Evolutionary conservation across 2,329 filamentous ascomycete species (phyloP).

Genomic region (Talaromyces rugulosus): DNA sequence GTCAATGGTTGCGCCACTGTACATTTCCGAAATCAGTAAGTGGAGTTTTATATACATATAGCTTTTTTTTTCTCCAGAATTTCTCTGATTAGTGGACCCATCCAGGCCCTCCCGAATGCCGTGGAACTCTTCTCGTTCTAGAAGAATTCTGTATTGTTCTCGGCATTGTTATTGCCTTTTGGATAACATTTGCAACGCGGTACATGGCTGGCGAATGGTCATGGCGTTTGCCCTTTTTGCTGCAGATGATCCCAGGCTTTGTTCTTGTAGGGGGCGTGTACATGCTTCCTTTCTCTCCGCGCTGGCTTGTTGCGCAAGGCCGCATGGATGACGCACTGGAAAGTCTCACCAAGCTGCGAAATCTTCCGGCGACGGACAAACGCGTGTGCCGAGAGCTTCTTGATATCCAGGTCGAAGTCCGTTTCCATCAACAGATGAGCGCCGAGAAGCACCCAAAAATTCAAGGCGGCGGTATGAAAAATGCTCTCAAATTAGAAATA

Average conservation of each 20-base stretch:
- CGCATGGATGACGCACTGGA: conserved; percentile 47
- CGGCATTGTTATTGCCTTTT: conserved; percentile 40
- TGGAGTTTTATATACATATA: background rate
- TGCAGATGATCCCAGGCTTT: conserved; percentile 43
- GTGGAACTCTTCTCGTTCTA: conserved; percentile 42
- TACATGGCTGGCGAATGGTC: conserved; percentile 45
- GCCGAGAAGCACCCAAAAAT: conserved; percentile 36
- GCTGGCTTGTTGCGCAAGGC: conserved; percentile 49
- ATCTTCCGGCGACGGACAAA: conserved; percentile 45
- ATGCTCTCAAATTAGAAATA: conserved; percentile 45
- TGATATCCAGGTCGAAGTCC: conserved; percentile 51
- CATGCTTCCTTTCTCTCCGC: conserved; percentile 53
- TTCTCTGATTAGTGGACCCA: background rate
- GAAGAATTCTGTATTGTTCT: conserved; percentile 41
- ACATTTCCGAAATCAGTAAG: conserved; percentile 42
- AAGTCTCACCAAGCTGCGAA: conserved; percentile 47
- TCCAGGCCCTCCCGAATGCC: conserved; percentile 40
- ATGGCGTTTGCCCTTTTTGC: conserved; percentile 45
- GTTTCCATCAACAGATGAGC: conserved; percentile 47
- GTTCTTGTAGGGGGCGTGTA: conserved; percentile 33
- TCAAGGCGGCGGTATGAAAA: conserved; percentile 28
- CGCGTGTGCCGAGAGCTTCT: conserved; percentile 49
- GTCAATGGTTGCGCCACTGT: conserved; percentile 40
- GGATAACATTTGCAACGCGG: conserved; percentile 41
- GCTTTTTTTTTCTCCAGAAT: background rate